phyloP scores from a whole-genome alignment of 148 eudicot species.

The Pouteria glomerata region DNA sequence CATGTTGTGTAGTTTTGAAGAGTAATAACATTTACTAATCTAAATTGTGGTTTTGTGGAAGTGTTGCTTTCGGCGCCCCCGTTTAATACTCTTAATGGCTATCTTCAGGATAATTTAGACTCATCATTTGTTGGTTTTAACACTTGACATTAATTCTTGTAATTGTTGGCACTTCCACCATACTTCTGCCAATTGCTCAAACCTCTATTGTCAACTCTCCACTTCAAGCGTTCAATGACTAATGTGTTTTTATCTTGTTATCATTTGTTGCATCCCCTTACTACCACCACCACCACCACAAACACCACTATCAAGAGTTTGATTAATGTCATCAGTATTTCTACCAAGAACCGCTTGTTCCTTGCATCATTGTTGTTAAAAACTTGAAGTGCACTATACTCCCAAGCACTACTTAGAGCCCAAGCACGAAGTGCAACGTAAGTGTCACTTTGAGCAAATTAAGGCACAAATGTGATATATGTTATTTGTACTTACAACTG shows the following conservation, averaged over 20 bases:
- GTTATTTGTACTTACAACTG: no score
- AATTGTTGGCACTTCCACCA: neutral
- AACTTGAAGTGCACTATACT: no score
- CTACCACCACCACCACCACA: neutral
- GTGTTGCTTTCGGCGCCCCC: neutral
- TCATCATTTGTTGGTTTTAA: neutral
- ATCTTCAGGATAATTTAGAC: neutral
- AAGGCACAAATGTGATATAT: no score
- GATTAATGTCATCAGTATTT: no score
- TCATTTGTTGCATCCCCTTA: neutral
- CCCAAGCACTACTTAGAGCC: no score
- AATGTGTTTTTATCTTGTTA: neutral
- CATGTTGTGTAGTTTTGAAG: neutral
- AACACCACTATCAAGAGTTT: neutral
- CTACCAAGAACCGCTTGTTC: no score
- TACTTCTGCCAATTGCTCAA: neutral
- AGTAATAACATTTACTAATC: neutral
- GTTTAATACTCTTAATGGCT: neutral
- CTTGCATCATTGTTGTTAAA: no score
- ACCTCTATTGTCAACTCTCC: neutral
- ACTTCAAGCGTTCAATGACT: neutral
- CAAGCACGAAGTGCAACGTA: no score
- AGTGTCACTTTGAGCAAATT: no score
- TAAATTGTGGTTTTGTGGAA: neutral
- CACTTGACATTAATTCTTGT: neutral